Evolutionary conservation across 192 early-diverging fungal species (phyloP).

Genomic region (Entomortierella beljakovae): DNA sequence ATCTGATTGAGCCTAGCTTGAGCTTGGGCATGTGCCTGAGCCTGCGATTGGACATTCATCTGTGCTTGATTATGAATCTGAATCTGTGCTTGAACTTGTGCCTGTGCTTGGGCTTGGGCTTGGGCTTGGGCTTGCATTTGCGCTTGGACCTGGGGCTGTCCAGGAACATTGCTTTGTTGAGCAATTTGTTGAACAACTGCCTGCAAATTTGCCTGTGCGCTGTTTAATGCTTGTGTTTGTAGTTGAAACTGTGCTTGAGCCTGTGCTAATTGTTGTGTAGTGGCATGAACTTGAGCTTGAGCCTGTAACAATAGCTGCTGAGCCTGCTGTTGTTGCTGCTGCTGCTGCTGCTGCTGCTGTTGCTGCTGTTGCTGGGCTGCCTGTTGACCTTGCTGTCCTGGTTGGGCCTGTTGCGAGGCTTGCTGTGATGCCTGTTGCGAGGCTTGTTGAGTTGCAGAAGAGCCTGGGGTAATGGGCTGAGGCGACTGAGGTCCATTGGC

Average conservation of each 20-base stretch:
- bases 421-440: not conserved
- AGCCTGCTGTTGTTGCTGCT: conserved; percentile 25
- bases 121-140: conserved; percentile 32
- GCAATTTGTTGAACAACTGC: conserved; percentile 32
- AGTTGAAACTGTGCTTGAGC: conserved; percentile 39
- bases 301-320: conserved; percentile 28
- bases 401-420: conserved; percentile 10
- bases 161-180: too few species aligned
- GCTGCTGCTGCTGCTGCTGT: conserved; percentile 20
- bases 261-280: conserved; percentile 33
- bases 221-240: conserved; percentile 25
- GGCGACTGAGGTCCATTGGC: conserved; percentile 38
- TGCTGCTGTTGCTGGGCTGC: conserved; percentile 37
- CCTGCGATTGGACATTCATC: conserved; percentile 49
- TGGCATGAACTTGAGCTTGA: conserved; percentile 42
- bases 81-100: conserved; percentile 58
- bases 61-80: conserved; percentile 57
- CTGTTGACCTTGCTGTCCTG: conserved; percentile 22
- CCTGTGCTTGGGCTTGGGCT: conserved; percentile 55
- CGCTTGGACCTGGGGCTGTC: conserved; percentile 9
- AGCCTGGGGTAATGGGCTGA: conserved; percentile 26
- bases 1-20: conserved; percentile 51
- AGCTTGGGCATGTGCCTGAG: conserved; percentile 45
- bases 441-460: conserved; percentile 12
- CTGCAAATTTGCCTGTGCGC: conserved; percentile 54